These are phyloP conservation scores for Globisporangium splendens DNA, from an alignment of 352 stramenopile genomes.

Conservation along the genomic window DNA sequence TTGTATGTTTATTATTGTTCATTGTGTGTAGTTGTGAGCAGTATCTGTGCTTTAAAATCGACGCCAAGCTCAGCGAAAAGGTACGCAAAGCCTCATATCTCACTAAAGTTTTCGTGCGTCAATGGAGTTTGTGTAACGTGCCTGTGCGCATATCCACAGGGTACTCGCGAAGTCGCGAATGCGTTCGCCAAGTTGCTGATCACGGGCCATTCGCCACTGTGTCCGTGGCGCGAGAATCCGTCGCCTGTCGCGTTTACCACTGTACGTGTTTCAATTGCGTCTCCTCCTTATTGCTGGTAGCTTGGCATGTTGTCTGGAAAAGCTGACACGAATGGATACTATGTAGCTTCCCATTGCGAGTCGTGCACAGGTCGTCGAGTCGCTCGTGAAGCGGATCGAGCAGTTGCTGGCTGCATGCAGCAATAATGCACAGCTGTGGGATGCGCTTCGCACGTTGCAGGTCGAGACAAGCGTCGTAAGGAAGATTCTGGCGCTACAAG, in stretches of 20 bases:
- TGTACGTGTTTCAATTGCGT: conserved; percentile 20
- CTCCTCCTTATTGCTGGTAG: not conserved
- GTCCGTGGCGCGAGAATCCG: conserved; percentile 58
- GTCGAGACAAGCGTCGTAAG: not conserved
- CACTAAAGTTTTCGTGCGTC: too few relatives aligned
- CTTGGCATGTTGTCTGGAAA: not conserved
- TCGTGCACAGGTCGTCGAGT: conserved; percentile 14
- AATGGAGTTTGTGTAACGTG: not conserved
- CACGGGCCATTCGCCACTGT: conserved; percentile 35
- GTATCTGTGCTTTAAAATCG: conserved; percentile 51
- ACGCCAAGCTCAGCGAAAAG: conserved; percentile 37
- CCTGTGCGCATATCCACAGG: conserved; percentile 7
- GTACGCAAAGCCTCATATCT: conserved; percentile 2
- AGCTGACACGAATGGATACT: conserved; percentile 23
- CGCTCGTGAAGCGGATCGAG: conserved; percentile 11
- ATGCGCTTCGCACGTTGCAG: not conserved
- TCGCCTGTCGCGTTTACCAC: conserved; percentile 50
- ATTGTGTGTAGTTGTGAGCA: conserved; percentile 30
- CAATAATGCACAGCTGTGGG: not conserved
- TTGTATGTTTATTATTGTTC: conserved; percentile 14
- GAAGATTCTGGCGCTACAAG: conserved; percentile 1
- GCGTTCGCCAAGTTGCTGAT: conserved; percentile 41
- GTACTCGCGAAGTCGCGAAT: conserved; percentile 29
- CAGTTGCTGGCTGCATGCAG: conserved; percentile 1
- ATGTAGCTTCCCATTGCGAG: conserved; percentile 25